Evolutionary conservation across 768 basidiomycete species (phyloP).

Genomic region (Boletellus ananas): DNA sequence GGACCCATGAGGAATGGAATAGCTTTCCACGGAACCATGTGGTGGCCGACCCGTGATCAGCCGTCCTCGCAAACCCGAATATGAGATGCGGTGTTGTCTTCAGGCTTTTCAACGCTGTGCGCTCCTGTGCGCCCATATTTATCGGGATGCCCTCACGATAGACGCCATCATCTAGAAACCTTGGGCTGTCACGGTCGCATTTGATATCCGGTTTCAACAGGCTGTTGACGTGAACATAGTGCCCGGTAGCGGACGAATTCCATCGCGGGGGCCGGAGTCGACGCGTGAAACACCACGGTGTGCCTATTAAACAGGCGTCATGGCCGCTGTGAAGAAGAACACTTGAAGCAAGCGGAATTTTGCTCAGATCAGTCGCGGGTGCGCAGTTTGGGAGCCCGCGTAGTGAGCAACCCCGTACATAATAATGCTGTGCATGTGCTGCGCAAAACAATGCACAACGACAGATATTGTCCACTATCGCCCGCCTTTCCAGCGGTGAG

Average conservation of each 20-base stretch:
- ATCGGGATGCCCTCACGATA: background rate
- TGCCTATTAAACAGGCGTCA: background rate
- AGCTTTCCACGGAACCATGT: background rate
- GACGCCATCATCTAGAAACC: background rate
- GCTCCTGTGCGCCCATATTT: background rate
- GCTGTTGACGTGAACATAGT: background rate
- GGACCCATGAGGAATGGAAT: background rate
- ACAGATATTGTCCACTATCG: background rate
- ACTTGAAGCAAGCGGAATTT: background rate
- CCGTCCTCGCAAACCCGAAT: background rate
- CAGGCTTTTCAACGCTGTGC: background rate
- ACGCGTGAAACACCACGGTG: slow-evolving; percentile 1
- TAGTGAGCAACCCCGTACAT: background rate
- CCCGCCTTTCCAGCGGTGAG: background rate
- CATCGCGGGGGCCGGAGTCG: background rate
- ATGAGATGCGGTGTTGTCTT: background rate
- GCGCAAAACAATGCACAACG: background rate
- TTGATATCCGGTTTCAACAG: slow-evolving; percentile 13
- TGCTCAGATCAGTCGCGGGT: background rate
- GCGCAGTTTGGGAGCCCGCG: background rate
- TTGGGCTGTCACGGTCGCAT: slow-evolving; percentile 5
- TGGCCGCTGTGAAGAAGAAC: background rate
- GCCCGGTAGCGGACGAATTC: background rate
- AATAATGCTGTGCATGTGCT: background rate
- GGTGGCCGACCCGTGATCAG: background rate